Conservation (phyloP, 148 eudicot species). For the Hydrangea macrophylla region DNA sequence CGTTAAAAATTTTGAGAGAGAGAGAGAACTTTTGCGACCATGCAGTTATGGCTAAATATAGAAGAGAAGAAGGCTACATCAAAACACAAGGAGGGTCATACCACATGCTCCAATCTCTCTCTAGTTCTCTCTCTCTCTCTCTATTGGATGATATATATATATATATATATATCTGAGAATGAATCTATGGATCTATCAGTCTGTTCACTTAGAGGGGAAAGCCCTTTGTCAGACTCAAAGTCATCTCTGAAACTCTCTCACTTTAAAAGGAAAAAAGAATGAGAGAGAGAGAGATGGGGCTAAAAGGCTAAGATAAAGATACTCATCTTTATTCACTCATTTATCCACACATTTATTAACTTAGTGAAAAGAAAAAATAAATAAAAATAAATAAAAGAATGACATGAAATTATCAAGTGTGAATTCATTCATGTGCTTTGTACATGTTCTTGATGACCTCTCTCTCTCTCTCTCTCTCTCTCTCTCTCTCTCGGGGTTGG, state of each 20-base stretch:
- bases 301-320: slow-evolving; percentile 40
- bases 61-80: slow-evolving; percentile 11
- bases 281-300: slow-evolving; percentile 24
- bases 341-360: slow-evolving; percentile 21
- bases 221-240: slow-evolving; percentile 19
- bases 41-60: background rate
- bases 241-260: slow-evolving; percentile 23
- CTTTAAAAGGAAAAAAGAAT: slow-evolving; percentile 24
- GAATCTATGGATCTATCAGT: slow-evolving; percentile 7
- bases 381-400: background rate
- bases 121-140: too few relatives aligned
- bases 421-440: background rate
- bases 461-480: background rate
- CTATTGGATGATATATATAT: slow-evolving; percentile 1
- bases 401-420: background rate
- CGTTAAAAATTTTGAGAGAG: background rate
- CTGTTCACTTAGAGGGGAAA: background rate
- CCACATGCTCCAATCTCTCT: slow-evolving; percentile 21
- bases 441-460: slow-evolving; percentile 1
- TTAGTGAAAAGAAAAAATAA: background rate
- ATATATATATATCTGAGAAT: slow-evolving; percentile 3
- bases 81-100: slow-evolving; percentile 7
- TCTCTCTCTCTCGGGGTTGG: background rate
- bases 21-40: background rate
- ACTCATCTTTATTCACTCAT: slow-evolving; percentile 31